These are phyloP conservation scores for Metschnikowia similis DNA, from an alignment of 805 yeast species.

Conservation along the genomic window DNA sequence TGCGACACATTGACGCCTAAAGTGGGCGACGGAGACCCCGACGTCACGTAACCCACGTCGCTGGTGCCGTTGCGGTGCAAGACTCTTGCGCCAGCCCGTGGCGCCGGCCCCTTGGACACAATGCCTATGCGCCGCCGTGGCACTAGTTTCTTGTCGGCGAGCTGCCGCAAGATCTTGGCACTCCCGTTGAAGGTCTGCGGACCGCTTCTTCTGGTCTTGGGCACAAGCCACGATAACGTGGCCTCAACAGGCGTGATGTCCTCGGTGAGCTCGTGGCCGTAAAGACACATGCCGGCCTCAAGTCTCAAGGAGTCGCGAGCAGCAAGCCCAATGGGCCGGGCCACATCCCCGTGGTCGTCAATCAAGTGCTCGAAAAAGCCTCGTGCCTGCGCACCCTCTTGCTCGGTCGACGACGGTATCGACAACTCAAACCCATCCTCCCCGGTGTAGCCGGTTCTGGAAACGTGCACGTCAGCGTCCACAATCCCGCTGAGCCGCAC, in stretches of 20 bases:
- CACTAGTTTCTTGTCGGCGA: constrained; percentile 58
- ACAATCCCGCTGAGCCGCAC: constrained; percentile 40
- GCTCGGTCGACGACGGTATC: constrained; percentile 48
- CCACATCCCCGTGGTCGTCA: constrained; percentile 46
- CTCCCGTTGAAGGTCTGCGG: constrained; percentile 71
- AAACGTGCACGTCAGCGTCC: constrained; percentile 58
- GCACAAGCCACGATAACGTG: constrained; percentile 83
- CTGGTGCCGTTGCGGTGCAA: constrained; percentile 49
- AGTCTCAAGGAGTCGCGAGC: constrained; percentile 93
- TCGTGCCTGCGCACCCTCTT: constrained; percentile 41
- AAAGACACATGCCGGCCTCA: constrained; percentile 98
- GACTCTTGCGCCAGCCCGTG: constrained; percentile 73
- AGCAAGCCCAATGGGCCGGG: constrained; percentile 92
- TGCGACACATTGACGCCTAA: constrained; percentile 83
- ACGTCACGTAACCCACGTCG: constrained; percentile 49
- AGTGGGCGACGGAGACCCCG: constrained; percentile 62
- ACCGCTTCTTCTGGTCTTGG: constrained; percentile 63
- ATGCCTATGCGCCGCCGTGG: constrained; percentile 69
- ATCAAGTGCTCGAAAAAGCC: constrained; percentile 61
- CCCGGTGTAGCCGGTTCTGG: constrained; percentile 97
- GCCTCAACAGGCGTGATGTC: constrained; percentile 83
- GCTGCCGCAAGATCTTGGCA: constrained; percentile 61
- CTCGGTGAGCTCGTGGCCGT: constrained; percentile 88
- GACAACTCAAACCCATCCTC: constrained; percentile 97
- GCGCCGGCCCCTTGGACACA: constrained; percentile 80